phyloP scores from a whole-genome alignment of 495 filamentous ascomycete genomes.

The Neurospora sp. region DNA sequence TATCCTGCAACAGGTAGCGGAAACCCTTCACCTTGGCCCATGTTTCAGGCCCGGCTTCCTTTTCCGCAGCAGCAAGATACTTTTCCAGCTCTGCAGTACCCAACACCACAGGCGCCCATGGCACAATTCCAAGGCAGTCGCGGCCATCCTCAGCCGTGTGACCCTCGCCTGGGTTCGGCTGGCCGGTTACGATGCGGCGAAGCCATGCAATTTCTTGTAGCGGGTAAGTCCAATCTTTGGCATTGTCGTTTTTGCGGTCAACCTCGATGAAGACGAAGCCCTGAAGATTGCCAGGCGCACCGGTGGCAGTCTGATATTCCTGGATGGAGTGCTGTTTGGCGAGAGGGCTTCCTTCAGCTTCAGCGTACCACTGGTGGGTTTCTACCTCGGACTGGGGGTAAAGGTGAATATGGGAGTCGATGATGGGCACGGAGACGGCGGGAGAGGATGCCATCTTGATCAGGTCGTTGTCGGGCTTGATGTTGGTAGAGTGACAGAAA shows the following conservation, averaged over 20 bases:
- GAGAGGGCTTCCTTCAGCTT: slow-evolving; percentile 45
- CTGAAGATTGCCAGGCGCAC: slow-evolving; percentile 26
- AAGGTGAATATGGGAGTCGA: slow-evolving; percentile 87
- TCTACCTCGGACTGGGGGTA: slow-evolving; percentile 55
- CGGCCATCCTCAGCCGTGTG: slow-evolving; percentile 38
- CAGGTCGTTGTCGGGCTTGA: background rate
- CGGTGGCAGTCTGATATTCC: slow-evolving; percentile 42
- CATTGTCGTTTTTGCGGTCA: slow-evolving; percentile 54
- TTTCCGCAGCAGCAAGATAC: slow-evolving; percentile 43
- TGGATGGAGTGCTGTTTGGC: slow-evolving; percentile 49
- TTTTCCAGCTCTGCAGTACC: slow-evolving; percentile 40
- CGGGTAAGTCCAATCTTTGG: slow-evolving; percentile 40
- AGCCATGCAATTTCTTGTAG: slow-evolving; percentile 64
- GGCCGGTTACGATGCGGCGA: slow-evolving; percentile 50
- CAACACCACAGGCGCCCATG: slow-evolving; percentile 69
- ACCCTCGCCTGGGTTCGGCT: slow-evolving; percentile 48
- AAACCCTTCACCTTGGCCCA: slow-evolving; percentile 53
- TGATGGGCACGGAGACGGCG: slow-evolving; percentile 32
- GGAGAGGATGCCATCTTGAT: background rate
- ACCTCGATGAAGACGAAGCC: slow-evolving; percentile 78
- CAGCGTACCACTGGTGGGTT: slow-evolving; percentile 54
- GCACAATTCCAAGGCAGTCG: slow-evolving; percentile 56
- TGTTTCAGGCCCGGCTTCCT: slow-evolving; percentile 34
- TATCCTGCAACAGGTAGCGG: slow-evolving; percentile 72
- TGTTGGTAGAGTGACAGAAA: background rate